phyloP scores from a whole-genome alignment of 768 basidiomycete genomes.

The Suillus clintonianus region DNA sequence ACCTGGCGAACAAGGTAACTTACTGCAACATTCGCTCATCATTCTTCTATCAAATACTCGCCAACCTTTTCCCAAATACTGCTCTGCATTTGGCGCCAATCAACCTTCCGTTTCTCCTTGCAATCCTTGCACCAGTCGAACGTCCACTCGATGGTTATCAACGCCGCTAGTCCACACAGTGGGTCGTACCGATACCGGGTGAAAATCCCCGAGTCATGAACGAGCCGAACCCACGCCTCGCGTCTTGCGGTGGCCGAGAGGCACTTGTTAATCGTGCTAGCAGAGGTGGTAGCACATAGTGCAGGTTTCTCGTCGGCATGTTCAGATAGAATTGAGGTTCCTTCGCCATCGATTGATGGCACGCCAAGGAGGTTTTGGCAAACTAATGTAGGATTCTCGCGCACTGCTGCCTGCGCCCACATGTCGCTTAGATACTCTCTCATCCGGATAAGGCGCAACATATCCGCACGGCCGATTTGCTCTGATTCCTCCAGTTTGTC shows the following conservation, averaged over 20 bases:
- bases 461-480: not conserved
- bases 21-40: not conserved
- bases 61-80: not conserved
- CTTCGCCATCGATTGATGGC: not conserved
- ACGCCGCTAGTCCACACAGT: conserved; percentile 34
- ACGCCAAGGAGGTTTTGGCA: not conserved
- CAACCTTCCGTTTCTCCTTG: conserved; percentile 20
- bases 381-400: not conserved
- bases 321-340: not conserved
- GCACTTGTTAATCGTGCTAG: conserved; percentile 4
- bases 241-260: not conserved
- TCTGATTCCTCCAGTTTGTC: not conserved
- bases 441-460: not conserved
- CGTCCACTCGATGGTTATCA: conserved; percentile 27
- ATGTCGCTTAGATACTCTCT: not conserved
- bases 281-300: conserved; percentile 14
- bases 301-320: not conserved
- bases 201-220: conserved; percentile 24
- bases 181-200: conserved; percentile 34
- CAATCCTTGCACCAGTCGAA: conserved; percentile 36
- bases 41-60: not conserved
- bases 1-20: not conserved
- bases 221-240: conserved; percentile 10
- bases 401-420: not conserved
- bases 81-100: not conserved